Evolutionary conservation across 345 rosid species (phyloP).

Genomic region (Passiflora organensis): DNA sequence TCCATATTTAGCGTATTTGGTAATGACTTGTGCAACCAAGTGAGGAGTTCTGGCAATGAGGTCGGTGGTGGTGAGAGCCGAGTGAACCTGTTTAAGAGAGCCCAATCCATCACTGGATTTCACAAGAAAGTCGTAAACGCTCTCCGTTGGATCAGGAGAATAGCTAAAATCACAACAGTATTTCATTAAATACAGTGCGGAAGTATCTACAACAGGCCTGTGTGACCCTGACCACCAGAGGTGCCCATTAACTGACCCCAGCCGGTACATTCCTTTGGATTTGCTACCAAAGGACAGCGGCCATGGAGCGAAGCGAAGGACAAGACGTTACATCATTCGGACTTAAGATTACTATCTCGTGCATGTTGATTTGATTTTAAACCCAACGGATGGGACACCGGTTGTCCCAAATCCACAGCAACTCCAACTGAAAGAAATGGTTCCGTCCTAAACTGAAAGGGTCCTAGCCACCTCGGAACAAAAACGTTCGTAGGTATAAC

Average conservation of each 20-base stretch:
- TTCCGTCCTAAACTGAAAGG: no score
- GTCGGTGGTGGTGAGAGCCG: slow-evolving; percentile 26
- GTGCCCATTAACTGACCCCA: neutral
- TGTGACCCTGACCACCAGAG: neutral
- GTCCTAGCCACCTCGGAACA: no score
- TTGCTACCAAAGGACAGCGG: neutral
- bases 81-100: slow-evolving; percentile 39
- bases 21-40: slow-evolving; percentile 36
- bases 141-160: slow-evolving; percentile 23
- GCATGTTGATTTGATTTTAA: no score
- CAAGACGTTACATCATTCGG: no score
- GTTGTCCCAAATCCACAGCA: no score
- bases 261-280: slow-evolving; percentile 19
- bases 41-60: slow-evolving; percentile 27
- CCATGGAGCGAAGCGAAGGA: no score
- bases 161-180: slow-evolving; percentile 7
- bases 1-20: slow-evolving; percentile 34
- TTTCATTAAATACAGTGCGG: neutral
- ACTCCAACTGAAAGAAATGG: no score
- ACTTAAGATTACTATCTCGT: no score
- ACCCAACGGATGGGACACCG: no score
- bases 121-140: slow-evolving; percentile 22
- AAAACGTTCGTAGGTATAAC: no score
- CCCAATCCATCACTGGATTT: slow-evolving; percentile 23
- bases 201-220: slow-evolving; percentile 14